Conservation (phyloP, 2,329 filamentous ascomycete species). For the Ilyonectria destructans region DNA sequence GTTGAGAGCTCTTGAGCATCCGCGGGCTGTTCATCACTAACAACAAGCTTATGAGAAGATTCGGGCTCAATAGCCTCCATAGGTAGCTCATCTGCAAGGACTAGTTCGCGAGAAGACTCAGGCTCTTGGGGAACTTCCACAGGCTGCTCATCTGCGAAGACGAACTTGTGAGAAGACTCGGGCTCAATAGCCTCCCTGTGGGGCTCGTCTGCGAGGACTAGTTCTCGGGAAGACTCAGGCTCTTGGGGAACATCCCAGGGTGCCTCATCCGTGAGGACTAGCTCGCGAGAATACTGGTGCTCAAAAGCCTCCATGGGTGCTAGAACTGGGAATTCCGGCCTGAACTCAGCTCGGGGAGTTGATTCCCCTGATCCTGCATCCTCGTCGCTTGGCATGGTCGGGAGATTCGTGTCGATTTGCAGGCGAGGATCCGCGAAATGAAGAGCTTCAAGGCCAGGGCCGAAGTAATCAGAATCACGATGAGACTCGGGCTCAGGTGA, state of each 20-base stretch:
- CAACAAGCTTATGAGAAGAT: slow-evolving; percentile 13
- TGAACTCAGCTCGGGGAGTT: slow-evolving; percentile 76
- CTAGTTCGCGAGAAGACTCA: not conserved
- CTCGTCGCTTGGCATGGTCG: slow-evolving; percentile 58
- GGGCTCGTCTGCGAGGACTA: too few relatives aligned
- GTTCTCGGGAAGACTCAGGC: too few relatives aligned
- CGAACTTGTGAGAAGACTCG: slow-evolving; percentile 14
- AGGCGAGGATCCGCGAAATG: slow-evolving; percentile 50
- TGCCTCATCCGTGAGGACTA: not conserved
- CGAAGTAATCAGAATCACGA: slow-evolving; percentile 50
- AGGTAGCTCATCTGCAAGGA: not conserved
- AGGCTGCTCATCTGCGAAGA: not conserved
- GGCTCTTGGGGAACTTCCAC: slow-evolving; percentile 8
- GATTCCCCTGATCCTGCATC: slow-evolving; percentile 75
- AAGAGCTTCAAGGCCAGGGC: slow-evolving; percentile 38
- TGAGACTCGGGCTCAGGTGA: slow-evolving; percentile 53
- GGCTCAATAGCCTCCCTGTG: not conserved
- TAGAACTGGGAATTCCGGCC: slow-evolving; percentile 49
- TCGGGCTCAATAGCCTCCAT: slow-evolving; percentile 6
- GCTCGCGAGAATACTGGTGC: slow-evolving; percentile 15
- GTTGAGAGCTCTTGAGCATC: not conserved
- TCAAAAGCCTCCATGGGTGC: slow-evolving; percentile 8
- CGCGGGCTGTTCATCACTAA: slow-evolving; percentile 3
- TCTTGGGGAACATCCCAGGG: slow-evolving; percentile 10
- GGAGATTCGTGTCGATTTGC: slow-evolving; percentile 59